A percentile compares a stretch with the other conserved stretches of the same genome.
These are phyloP conservation scores for Entomortierella lignicola DNA, from an alignment of 192 early-diverging fungal species.

Conservation along the genomic window DNA sequence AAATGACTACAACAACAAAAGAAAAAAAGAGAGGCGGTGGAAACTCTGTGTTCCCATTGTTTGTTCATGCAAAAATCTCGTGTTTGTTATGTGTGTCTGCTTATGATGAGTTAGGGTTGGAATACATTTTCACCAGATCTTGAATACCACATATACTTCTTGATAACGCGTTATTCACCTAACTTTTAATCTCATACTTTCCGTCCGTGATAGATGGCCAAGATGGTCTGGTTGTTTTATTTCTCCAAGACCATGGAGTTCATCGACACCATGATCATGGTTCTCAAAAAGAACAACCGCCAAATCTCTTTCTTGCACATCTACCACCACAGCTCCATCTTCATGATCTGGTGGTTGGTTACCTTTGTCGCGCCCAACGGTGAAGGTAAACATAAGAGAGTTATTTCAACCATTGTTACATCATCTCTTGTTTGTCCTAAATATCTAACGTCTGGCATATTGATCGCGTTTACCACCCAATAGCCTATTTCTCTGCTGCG, in stretches of 20 bases:
- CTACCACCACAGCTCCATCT: conserved; percentile 75
- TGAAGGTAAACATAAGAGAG: conserved; percentile 49
- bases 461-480: not conserved
- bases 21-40: too few species aligned
- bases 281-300: conserved; percentile 75
- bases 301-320: conserved; percentile 76
- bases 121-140: too few species aligned
- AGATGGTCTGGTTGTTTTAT: conserved; percentile 74
- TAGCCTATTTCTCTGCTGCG: conserved; percentile 61
- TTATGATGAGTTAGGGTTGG: not conserved
- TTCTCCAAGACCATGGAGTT: conserved; percentile 73
- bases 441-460: not conserved
- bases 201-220: conserved; percentile 64
- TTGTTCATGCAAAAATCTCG: too few species aligned
- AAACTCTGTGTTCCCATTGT: too few species aligned
- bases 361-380: conserved; percentile 66
- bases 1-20: too few species aligned
- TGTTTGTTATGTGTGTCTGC: too few species aligned
- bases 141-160: too few species aligned
- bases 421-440: too few species aligned
- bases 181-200: not conserved
- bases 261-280: conserved; percentile 75
- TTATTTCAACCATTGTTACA: conserved; percentile 4
- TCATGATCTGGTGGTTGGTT: conserved; percentile 72
- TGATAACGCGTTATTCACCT: too few species aligned